Base-by-base conservation (phyloP, 1,284 basidiomycete species). In the Inonotus obliquus region DNA sequence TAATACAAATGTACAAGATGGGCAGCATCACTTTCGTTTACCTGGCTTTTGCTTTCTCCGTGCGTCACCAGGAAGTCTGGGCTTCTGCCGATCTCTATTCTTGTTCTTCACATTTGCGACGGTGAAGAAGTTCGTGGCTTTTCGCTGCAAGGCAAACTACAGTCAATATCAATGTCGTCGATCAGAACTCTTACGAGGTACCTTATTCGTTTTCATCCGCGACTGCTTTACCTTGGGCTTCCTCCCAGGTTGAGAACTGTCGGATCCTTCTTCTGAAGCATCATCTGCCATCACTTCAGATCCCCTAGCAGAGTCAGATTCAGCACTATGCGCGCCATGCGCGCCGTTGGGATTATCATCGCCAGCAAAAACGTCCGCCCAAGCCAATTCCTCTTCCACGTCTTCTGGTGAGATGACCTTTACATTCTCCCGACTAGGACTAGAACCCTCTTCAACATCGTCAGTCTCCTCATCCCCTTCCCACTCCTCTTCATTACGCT, bases 181-280 rank as follows among this genome's bases (percentile, higher is more conserved):
- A 51, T 32, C 11, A 54, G 39, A 54, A 32, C 45, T 19, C 61
- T 64, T 32, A 58, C 17, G 62, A 39, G 64, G 52, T 69, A 83
- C 86, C 77, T 96, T 97, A 79, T 87, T 92, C 1, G 94, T 96
- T 67, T 84, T 96, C 91, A 94, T 91, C 23, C 94, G 88, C 29
- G 81, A 71, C 66, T 82, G 89, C 74, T 93, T 94, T n/a, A 23
- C 23, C 38, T 58, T 63, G 9, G 25, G 59, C 66, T 69, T 63
- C 47, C 56, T 41, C 14, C 52, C 38, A 5, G 25, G 17, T 19
- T 54, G 32, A 14, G 65, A 57, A 14, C 65, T 54, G 1, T 62
- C 60, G 1, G 65, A 57, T 9, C 64, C 65, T 1, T 69, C 67
- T 3, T 35, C 63, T 1, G 63, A 59, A 23, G 61, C 61, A 19